Percentiles rank a stretch among this genome's conserved stretches.
Evolutionary conservation across 768 basidiomycete genomes (phyloP).

Genomic region (Leucosporidium yakuticum): DNA sequence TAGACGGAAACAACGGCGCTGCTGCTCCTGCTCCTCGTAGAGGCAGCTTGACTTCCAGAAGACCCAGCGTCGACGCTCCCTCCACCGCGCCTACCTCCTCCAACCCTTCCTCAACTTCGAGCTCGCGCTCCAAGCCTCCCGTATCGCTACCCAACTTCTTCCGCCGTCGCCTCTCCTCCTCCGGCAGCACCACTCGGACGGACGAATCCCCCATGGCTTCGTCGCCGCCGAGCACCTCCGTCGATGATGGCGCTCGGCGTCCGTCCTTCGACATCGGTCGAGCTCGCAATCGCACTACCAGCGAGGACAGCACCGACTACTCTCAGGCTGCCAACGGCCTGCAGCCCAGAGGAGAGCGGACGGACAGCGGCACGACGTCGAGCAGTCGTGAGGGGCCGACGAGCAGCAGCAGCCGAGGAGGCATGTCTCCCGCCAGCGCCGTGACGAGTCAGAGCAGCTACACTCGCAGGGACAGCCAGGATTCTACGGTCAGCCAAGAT

Average conservation of each 20-base stretch:
- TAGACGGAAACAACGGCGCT: no score
- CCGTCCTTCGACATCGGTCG: background rate
- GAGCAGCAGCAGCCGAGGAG: constrained; percentile 12
- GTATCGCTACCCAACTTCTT: constrained; percentile 21
- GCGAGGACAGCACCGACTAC: background rate
- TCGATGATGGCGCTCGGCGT: background rate
- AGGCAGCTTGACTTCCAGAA: no score
- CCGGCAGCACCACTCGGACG: background rate
- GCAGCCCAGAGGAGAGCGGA: background rate
- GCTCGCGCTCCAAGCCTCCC: constrained; percentile 11
- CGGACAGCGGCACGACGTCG: no score
- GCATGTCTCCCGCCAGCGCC: background rate
- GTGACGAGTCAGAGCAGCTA: background rate
- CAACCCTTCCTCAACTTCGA: background rate
- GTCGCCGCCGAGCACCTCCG: background rate
- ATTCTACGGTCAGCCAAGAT: no score
- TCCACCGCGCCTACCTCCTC: background rate
- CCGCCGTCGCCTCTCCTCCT: constrained; percentile 18
- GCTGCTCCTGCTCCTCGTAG: no score
- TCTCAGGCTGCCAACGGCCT: background rate
- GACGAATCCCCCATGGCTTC: background rate
- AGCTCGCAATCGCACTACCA: background rate
- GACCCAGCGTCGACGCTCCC: background rate
- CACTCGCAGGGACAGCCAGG: no score
- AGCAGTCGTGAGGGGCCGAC: no score